Base-by-base conservation (phyloP, 352 stramenopile species). In the Globisporangium cylindrosporum region DNA sequence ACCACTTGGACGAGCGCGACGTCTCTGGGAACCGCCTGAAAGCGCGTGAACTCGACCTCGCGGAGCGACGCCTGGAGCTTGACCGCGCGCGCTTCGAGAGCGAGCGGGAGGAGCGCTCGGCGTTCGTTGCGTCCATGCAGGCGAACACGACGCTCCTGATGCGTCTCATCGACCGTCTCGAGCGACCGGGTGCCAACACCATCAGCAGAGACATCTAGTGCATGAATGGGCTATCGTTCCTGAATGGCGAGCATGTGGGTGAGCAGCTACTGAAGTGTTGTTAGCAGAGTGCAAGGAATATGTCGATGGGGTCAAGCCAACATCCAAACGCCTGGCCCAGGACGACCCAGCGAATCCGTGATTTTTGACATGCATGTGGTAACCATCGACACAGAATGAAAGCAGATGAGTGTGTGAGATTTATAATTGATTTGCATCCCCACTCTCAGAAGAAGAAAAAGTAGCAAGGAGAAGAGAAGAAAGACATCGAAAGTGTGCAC, bases 61-160 rank as follows among this genome's bases (percentile, higher is more conserved):
- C 54, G 2, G 63, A 68, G 63, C 41, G 56, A 22, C 63, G 63
- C 10, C 63, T 68, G 25, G 63, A 68, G 54, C 54, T 68, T 25
- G 63, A 68, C 25, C 63, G 63, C 38, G 43, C 41, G 10, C 63
- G 54, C 27, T 63, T 63, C 18, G 63, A 68, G 38, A 68, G 55
- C 41, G 63, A 68, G 54, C 63, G 63, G 1, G 63, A 68, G 22
- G 63, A 68, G 38, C 63, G 63, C 7, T 32, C 54, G 22, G 63
- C 63, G 0, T 49, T 68, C 20, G 10, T 68, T 9, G 36, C 63
- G n/a, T 36, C 63, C 9, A 63, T 68, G 63, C 63, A 68, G 43
- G 55, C 63, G 20, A 68, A 57, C 54, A 63, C 63, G 36, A 29
- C 63, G 54, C 63, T 68, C 10, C 25, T 68, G 38, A 24, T 68